phyloP scores from a whole-genome alignment of 2,329 filamentous ascomycete species.

The Leptosphaerulina australis region DNA sequence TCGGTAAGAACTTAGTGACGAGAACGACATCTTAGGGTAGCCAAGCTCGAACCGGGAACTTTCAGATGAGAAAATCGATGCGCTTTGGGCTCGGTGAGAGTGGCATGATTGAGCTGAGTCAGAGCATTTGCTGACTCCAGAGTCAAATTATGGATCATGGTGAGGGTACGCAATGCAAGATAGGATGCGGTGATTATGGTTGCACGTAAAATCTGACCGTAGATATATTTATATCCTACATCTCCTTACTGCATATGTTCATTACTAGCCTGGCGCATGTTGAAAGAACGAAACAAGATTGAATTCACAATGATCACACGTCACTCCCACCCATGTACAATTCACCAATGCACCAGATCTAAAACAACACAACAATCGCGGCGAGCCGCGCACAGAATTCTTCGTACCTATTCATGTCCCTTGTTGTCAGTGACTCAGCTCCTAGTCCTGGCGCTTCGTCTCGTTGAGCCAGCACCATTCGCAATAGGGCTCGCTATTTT shows the following conservation, averaged over 20 bases:
- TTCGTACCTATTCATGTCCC: not conserved
- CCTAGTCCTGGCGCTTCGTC: slow-evolving; percentile 10
- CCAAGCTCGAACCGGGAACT: no score
- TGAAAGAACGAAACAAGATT: not conserved
- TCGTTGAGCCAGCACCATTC: not conserved
- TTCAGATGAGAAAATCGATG: no score
- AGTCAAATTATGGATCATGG: no score
- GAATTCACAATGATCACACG: not conserved
- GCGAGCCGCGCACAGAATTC: not conserved
- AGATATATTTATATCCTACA: not conserved
- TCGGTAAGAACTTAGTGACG: no score
- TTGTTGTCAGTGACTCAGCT: not conserved
- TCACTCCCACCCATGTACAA: not conserved
- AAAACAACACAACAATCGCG: not conserved
- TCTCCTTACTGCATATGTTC: not conserved
- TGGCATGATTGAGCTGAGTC: no score
- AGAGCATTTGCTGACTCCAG: no score
- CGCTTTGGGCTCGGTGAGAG: no score
- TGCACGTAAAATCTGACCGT: slow-evolving; percentile 1
- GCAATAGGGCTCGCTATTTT: not conserved
- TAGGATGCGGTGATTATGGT: no score
- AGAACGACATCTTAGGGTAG: no score
- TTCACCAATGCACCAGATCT: not conserved
- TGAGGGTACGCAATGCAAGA: no score
- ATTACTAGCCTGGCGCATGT: not conserved